Evolutionary conservation across 192 early-diverging fungal genomes (phyloP).

Genomic region (Backusella tuberculispora): DNA sequence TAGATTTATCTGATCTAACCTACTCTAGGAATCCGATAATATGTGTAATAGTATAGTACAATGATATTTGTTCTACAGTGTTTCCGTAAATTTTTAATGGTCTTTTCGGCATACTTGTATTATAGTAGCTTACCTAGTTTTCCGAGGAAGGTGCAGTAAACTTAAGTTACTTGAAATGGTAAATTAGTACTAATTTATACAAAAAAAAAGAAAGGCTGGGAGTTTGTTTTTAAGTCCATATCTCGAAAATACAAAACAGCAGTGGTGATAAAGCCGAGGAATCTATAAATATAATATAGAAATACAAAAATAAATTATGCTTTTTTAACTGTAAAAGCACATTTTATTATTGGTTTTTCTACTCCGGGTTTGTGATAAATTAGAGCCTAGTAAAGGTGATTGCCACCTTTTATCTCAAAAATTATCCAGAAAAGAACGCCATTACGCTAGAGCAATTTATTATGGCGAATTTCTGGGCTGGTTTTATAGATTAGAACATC

Average conservation of each 20-base stretch:
- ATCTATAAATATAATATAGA: not conserved
- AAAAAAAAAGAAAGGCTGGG: too few relatives aligned
- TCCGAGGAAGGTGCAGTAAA: not conserved
- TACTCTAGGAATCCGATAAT: too few relatives aligned
- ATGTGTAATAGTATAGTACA: not conserved
- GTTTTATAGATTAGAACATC: too few relatives aligned
- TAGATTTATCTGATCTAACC: too few relatives aligned
- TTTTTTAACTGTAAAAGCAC: too few relatives aligned
- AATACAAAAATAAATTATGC: not conserved
- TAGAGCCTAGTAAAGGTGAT: too few relatives aligned
- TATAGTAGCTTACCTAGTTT: not conserved
- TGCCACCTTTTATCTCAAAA: too few relatives aligned
- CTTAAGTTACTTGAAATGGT: not conserved
- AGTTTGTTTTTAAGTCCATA: not conserved
- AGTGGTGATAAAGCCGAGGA: not conserved
- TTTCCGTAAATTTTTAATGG: not conserved
- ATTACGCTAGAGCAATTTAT: too few relatives aligned
- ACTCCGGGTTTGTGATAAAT: too few relatives aligned
- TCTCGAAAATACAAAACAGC: not conserved
- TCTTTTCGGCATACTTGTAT: not conserved
- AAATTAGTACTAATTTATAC: not conserved
- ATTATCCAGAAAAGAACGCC: too few relatives aligned
- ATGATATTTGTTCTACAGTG: not conserved
- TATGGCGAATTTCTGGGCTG: too few relatives aligned
- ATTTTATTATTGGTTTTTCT: too few relatives aligned